Evolutionary conservation across 2,329 filamentous ascomycete genomes (phyloP).

Genomic region (Epichloe uncinata): DNA sequence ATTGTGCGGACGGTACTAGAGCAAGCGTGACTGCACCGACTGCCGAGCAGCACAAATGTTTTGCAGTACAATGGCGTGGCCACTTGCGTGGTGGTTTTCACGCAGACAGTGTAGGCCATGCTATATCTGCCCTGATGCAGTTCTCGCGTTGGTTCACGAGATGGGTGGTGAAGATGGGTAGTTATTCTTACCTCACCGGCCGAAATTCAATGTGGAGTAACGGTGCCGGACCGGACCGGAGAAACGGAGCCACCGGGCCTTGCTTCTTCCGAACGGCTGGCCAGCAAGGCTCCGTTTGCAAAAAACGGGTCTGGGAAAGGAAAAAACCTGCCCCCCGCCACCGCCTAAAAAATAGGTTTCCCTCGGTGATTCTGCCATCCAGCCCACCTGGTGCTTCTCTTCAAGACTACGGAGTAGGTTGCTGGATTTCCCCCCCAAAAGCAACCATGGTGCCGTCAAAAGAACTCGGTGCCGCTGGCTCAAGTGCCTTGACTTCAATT

Average conservation of each 20-base stretch:
- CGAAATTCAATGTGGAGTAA: neutral
- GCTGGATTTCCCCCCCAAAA: neutral
- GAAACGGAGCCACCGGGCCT: conserved; percentile 11
- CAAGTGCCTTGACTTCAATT: conserved; percentile 21
- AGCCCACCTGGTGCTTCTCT: conserved; percentile 7
- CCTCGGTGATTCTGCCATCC: conserved; percentile 7
- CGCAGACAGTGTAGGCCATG: too few relatives aligned
- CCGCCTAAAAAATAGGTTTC: conserved; percentile 9
- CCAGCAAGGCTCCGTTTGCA: conserved; percentile 9
- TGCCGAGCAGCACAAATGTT: too few relatives aligned
- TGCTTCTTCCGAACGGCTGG: conserved; percentile 18
- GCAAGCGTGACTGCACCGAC: too few relatives aligned
- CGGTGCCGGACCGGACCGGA: conserved; percentile 2
- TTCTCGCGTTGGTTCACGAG: too few relatives aligned
- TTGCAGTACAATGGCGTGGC: too few relatives aligned
- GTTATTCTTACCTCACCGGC: too few relatives aligned
- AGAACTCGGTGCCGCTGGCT: conserved; percentile 21
- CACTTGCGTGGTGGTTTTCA: too few relatives aligned
- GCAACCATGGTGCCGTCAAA: conserved; percentile 28
- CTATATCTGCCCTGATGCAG: too few relatives aligned
- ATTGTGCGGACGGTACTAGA: too few relatives aligned
- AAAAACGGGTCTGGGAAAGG: conserved; percentile 12
- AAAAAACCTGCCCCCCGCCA: conserved; percentile 14
- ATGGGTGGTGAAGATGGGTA: too few relatives aligned
- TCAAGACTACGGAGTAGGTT: neutral